Percentiles rank a stretch among this genome's conserved stretches.
These are phyloP conservation scores for Benincasa hispida DNA, from an alignment of 306 rosid species.

Conservation along the genomic window DNA sequence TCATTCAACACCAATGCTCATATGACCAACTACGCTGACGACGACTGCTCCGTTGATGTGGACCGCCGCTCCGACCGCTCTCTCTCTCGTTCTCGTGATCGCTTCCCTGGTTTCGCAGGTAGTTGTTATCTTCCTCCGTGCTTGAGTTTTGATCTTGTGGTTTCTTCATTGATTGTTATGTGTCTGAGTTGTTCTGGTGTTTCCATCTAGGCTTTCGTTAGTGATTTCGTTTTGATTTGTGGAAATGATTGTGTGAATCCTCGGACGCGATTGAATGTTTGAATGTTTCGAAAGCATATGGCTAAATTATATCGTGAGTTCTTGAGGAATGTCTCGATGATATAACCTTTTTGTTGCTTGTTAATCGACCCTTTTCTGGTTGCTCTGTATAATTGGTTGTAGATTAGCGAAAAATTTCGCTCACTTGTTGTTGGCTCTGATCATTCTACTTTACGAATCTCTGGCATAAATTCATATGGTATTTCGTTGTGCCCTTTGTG, in stretches of 20 bases:
- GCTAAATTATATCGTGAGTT: neutral
- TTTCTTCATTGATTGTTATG: neutral
- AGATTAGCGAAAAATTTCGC: neutral
- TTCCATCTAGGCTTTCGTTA: no score
- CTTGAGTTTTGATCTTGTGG: no score
- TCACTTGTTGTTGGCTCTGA: neutral
- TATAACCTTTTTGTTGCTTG: neutral
- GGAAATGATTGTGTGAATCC: neutral
- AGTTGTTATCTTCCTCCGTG: neutral
- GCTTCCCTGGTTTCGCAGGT: constrained; percentile 21
- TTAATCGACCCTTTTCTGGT: neutral
- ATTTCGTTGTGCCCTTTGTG: neutral
- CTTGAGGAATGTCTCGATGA: neutral
- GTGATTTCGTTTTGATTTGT: neutral
- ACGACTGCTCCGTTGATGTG: constrained; percentile 9
- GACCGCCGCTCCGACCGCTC: constrained; percentile 11
- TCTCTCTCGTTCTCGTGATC: constrained; percentile 21
- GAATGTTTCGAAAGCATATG: no score
- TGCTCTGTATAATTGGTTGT: neutral
- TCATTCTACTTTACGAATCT: neutral
- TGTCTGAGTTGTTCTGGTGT: neutral
- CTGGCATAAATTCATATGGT: neutral
- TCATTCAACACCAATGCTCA: constrained; percentile 35
- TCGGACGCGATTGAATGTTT: neutral
- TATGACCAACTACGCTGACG: constrained; percentile 8